These are phyloP conservation scores for Suillus americanus DNA, from an alignment of 768 basidiomycete species.

Conservation along the genomic window DNA sequence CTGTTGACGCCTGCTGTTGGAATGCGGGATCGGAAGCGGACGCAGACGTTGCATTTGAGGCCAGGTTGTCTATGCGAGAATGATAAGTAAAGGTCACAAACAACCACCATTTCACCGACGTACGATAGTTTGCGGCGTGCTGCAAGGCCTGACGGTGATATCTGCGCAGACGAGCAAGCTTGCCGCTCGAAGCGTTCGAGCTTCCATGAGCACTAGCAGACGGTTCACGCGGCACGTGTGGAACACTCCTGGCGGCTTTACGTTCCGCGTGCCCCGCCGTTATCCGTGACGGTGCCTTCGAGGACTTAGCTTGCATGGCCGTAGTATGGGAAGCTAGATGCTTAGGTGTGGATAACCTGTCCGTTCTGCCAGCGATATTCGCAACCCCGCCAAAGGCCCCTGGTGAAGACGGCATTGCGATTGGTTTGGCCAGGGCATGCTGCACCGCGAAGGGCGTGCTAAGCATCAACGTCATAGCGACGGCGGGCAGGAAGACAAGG, in stretches of 20 bases:
- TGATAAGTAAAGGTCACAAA: background rate
- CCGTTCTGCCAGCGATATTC: background rate
- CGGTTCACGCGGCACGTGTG: background rate
- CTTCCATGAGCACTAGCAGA: background rate
- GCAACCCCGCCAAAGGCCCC: background rate
- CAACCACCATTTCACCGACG: background rate
- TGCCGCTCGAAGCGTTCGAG: background rate
- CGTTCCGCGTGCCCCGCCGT: background rate
- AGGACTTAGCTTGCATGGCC: background rate
- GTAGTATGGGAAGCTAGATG: background rate
- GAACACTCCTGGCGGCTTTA: background rate
- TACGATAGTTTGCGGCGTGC: constrained; percentile 1
- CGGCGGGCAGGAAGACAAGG: constrained; percentile 40
- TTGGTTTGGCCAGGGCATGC: constrained; percentile 21
- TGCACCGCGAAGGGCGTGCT: constrained; percentile 21
- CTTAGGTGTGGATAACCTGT: background rate
- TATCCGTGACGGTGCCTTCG: background rate
- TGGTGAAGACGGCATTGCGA: background rate
- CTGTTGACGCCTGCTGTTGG: constrained; percentile 37
- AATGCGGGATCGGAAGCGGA: constrained; percentile 33
- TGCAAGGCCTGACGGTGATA: background rate
- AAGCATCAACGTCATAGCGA: constrained; percentile 38
- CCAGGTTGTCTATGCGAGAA: constrained; percentile 30
- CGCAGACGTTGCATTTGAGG: constrained; percentile 30
- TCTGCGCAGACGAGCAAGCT: background rate